Base-by-base conservation (phyloP, 139 green algal species). In the Tetradesmus obliquus region DNA sequence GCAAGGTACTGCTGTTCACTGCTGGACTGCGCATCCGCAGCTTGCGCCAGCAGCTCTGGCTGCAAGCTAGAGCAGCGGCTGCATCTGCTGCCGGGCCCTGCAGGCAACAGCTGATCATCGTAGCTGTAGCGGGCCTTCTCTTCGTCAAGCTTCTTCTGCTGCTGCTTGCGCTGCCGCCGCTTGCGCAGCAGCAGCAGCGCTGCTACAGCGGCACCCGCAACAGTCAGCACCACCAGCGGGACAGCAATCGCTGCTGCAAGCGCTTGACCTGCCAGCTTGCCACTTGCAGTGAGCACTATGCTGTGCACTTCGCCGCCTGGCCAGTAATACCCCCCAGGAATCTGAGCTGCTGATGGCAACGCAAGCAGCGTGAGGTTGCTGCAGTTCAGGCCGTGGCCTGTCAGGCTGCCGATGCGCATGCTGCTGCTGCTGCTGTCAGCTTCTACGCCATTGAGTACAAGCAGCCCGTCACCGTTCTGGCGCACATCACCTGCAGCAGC, bases 271-370 rank as follows among this genome's bases (percentile, higher is more conserved):
- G 24, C n/a, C 3, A 89, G 62, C 20, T 45, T 51, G 2, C 45
- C 66, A 7, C 15, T 3, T 13, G 15, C 5, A 24, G 66, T 3
- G 8, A 74, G 8, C 0, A 57, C 17, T 2, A 0, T 45, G 20
- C 55, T 81, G 9, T 20, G 62, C 9, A 60, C n/a, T 2, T 45
- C 13, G 3, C 60, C 84, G 7, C 60, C 84, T 58, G 84, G 84
- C 84, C 84, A 89, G 62, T 13, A 80, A 51, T 89, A 89, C 7
- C 84, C 84, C 0, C 60, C 84, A 53, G 84, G 86, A n/a, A 83
- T 83, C 5, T 20, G 7, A 15, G 86, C 54, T 55, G 86, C 86
- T 84, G 86, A 71, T 12, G 69, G n/a, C 13, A 71, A 83, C 12
- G 86, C n/a, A 15, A 79, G 55, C 20, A 91, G 22, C 1, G 55